Base-by-base conservation (phyloP, 2,329 filamentous ascomycete species). In the Phialophora tarda region DNA sequence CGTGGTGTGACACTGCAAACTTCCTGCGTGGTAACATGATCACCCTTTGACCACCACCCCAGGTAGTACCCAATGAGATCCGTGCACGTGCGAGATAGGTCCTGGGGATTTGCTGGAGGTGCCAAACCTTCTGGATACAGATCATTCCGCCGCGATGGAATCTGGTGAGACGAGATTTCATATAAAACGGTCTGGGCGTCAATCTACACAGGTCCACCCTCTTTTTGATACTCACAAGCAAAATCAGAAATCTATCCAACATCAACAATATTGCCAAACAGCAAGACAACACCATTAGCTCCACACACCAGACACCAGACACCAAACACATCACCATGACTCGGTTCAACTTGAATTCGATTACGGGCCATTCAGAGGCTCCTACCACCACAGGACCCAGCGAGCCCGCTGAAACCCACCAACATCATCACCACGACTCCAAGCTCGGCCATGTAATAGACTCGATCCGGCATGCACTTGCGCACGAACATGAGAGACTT, bases 401-500 rank as follows among this genome's bases (percentile, higher is more conserved):
- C 47, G n/a, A 28, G 30, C 17, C 17, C 59, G 51, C 55, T 32
- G 28, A 55, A 32, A 11, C 12, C 5, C 28, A 8, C 17, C 17
- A 3, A 8, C 21, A 62, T 56, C 60, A 62, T 32, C 44, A 57
- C 21, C 63, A 63, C 8, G 50, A 68, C 41, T 68, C 68, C 11
- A 65, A 63, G 56, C 60, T 70, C 38, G 54, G 68, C 21, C 63
- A 64, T 28, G 44, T 66, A 5, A 67, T 70, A 24, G 62, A 63
- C 53, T 64, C 63, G 3, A 68, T 70, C 32, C 63, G 68, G 51
- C 57, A 58, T 5, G 41, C 41, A 34, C 53, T 70, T 38, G 54
- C 65, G n/a, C 57, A 64, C 12, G 68, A 70, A 57, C 68, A 70
- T 24, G 60, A 64, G 34, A 55, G 26, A 24, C 55, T 67, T n/a